phyloP scores from a whole-genome alignment of 1,284 basidiomycete genomes.

The Naganishia albida region DNA sequence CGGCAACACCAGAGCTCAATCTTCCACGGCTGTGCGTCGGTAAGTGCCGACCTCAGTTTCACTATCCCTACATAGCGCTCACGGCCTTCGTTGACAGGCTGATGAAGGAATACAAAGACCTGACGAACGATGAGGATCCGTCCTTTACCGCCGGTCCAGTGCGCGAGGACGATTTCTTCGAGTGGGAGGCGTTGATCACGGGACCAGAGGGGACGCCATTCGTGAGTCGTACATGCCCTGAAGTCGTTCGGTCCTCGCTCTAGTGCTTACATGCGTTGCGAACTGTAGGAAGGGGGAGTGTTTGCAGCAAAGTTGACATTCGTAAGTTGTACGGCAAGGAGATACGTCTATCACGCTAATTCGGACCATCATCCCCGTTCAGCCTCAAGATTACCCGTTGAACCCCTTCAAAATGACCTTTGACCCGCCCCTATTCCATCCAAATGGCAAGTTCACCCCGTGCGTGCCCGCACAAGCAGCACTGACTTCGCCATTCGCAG shows the following conservation, averaged over 20 bases:
- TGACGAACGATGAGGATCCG: constrained; percentile 71
- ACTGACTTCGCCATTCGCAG: constrained; percentile 59
- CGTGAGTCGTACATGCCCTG: constrained; percentile 57
- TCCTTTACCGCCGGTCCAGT: constrained; percentile 91
- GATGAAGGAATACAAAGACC: constrained; percentile 91
- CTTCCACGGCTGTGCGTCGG: constrained; percentile 50
- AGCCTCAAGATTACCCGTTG: constrained; percentile 90
- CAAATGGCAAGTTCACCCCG: constrained; percentile 72
- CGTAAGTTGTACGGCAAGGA: constrained; percentile 59
- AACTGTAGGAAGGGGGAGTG: constrained; percentile 82
- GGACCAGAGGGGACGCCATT: constrained; percentile 98
- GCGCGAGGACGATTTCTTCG: constrained; percentile 93
- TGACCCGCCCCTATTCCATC: constrained; percentile 94
- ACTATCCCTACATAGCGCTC: not conserved
- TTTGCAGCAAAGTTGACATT: constrained; percentile 91
- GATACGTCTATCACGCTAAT: not conserved
- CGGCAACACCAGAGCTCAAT: constrained; percentile 46
- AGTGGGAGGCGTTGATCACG: constrained; percentile 95
- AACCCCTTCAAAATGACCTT: constrained; percentile 99
- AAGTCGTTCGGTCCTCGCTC: not conserved
- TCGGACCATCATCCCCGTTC: constrained; percentile 22
- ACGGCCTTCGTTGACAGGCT: constrained; percentile 57
- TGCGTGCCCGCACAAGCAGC: not conserved
- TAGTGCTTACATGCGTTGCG: not conserved
- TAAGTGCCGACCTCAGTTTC: constrained; percentile 34